Percentiles rank a stretch among this genome's conserved stretches.
Conservation (phyloP, 768 basidiomycete species). For the Boletus reticulatus region DNA sequence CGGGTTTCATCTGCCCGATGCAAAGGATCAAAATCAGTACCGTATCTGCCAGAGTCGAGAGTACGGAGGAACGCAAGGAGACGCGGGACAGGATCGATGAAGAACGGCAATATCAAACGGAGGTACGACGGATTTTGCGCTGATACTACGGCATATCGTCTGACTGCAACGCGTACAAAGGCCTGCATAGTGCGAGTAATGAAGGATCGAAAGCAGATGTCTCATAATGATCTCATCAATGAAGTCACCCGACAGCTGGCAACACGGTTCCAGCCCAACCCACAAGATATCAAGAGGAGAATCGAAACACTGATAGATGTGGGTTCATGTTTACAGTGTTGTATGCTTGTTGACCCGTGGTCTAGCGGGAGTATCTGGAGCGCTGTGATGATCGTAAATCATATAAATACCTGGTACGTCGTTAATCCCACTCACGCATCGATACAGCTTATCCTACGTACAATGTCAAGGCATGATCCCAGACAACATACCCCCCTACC, state of each 20-base stretch:
- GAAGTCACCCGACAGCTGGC: constrained; percentile 89
- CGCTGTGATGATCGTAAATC: constrained; percentile 85
- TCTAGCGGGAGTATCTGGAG: constrained; percentile 90
- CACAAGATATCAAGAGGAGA: constrained; percentile 85
- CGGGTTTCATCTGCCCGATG: constrained; percentile 72
- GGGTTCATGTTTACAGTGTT: constrained; percentile 20
- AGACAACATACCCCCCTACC: not conserved
- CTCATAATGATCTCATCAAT: constrained; percentile 83
- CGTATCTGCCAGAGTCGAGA: constrained; percentile 85
- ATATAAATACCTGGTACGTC: constrained; percentile 71
- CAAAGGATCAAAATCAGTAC: constrained; percentile 94
- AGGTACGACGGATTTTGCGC: constrained; percentile 48
- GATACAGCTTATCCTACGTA: constrained; percentile 2
- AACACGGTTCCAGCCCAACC: constrained; percentile 82
- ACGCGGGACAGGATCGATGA: constrained; percentile 90
- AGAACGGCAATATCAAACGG: constrained; percentile 84
- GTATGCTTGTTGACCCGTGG: not conserved
- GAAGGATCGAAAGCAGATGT: constrained; percentile 92
- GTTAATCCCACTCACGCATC: not conserved
- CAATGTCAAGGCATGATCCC: constrained; percentile 24
- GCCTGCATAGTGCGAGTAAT: constrained; percentile 97
- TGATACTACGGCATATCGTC: not conserved
- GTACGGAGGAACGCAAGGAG: constrained; percentile 80
- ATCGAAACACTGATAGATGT: constrained; percentile 95
- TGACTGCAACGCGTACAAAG: constrained; percentile 41